Evolutionary conservation across 495 filamentous ascomycete species (phyloP).

Genomic region (Tuber borchii): DNA sequence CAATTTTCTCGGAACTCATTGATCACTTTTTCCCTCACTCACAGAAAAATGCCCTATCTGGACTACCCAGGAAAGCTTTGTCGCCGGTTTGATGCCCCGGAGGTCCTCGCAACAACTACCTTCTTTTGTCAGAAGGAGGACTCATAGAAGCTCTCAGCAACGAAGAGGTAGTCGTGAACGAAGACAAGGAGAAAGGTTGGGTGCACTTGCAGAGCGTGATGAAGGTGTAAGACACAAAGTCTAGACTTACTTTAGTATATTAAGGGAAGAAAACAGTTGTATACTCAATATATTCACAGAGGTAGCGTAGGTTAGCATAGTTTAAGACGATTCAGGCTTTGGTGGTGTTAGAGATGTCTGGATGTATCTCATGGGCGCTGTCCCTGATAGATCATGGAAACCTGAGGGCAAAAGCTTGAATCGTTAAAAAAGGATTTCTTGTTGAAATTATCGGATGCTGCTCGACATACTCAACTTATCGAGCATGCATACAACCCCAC

Average conservation of each 20-base stretch:
- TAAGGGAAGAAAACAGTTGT: conserved; percentile 35
- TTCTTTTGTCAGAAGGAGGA: conserved; percentile 62
- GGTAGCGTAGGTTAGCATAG: conserved; percentile 56
- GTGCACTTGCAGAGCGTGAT: conserved; percentile 60
- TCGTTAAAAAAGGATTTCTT: conserved; percentile 19
- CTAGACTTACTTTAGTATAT: conserved; percentile 47
- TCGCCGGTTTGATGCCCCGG: conserved; percentile 24
- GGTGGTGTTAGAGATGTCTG: conserved; percentile 31
- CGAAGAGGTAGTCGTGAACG: conserved; percentile 56
- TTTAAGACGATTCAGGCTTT: conserved; percentile 45
- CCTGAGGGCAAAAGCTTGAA: conserved; percentile 9
- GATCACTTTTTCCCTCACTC: conserved; percentile 40
- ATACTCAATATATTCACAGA: conserved; percentile 46
- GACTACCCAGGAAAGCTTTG: conserved; percentile 11
- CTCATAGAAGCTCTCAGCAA: conserved; percentile 62
- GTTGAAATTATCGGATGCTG: no score
- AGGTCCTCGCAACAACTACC: conserved; percentile 58
- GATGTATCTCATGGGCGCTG: conserved; percentile 32
- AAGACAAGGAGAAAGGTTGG: conserved; percentile 79
- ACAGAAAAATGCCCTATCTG: conserved; percentile 20
- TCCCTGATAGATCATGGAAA: conserved; percentile 18
- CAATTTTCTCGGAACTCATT: conserved; percentile 41
- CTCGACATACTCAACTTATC: no score
- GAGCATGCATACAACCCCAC: no score
- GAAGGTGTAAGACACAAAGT: conserved; percentile 55